Base-by-base conservation (phyloP, 2,329 filamentous ascomycete species). In the Talaromyces sp. region DNA sequence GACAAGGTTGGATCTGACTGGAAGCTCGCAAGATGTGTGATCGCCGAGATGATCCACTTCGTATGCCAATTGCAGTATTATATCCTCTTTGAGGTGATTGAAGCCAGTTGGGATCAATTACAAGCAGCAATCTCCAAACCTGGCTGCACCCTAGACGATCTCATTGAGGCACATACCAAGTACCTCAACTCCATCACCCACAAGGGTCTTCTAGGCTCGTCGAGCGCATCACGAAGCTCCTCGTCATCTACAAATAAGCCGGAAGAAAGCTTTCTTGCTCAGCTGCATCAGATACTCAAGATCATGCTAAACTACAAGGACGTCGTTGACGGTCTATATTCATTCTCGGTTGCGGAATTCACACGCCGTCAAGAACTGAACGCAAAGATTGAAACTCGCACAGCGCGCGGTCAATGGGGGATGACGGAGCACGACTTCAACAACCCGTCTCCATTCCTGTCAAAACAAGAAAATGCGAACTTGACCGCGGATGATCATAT, bases 1-100 rank as follows among this genome's bases (percentile, higher is more conserved):
- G 86, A 89, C 68, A 84, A 85, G 65, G 86, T 96, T 25, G 85
- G 85, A 31, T 81, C 87, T 64, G 90, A 93, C 59, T 99, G 95
- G 95, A 97, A 96, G 74, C 87, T 84, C 14, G 96, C 93, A 4
- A 85, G 93, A 63, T 95, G 93, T 63, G 88, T 88, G 18, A 87
- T 98, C 40, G 93, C 93, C 12, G 96, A 99, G 76, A 99, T 99
- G 95, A 91, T 98, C 16, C 96, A 99, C 75, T 98, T 99, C 72
- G 88, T 98, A 71, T 92, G 92, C 66, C 95, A 99, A 77, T 83
- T 99, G 14, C 95, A 99, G 76, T 97, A 98, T 79, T 99, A 99
- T 75, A 97, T 99, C 68, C 83, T 99, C 9, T 99, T 98, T 72
- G 95, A 99, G 76, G 95, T 99, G 68, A 98, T 99, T 69, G 95